Percentiles rank a stretch among this genome's conserved stretches.
Evolutionary conservation across 2,329 filamentous ascomycete genomes (phyloP).

Genomic region (Sporothrix pseudoabietina): DNA sequence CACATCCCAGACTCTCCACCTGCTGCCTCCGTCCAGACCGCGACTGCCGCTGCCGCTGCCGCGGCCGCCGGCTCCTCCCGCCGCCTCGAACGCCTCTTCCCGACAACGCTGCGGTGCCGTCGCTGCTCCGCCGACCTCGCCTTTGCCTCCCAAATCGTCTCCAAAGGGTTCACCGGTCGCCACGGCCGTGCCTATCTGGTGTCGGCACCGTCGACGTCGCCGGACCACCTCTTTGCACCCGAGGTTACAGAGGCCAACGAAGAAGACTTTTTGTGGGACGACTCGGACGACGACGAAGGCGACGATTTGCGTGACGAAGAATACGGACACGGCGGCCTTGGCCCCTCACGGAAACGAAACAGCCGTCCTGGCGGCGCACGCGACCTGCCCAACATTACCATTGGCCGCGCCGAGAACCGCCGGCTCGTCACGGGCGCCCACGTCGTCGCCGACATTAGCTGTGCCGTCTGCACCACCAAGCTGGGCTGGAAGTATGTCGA

Average conservation of each 20-base stretch:
- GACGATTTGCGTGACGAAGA: background rate
- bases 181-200: slow-evolving; percentile 67
- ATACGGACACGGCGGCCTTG: background rate
- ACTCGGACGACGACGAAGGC: background rate
- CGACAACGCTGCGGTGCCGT: slow-evolving; percentile 61
- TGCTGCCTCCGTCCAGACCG: no score
- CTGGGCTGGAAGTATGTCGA: slow-evolving; percentile 71
- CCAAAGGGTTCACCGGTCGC: slow-evolving; percentile 67
- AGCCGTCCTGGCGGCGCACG: background rate
- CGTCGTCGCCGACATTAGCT: slow-evolving; percentile 65
- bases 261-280: slow-evolving; percentile 8
- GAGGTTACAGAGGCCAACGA: background rate
- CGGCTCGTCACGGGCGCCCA: slow-evolving; percentile 65
- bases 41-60: background rate
- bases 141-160: slow-evolving; percentile 62
- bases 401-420: slow-evolving; percentile 58
- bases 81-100: slow-evolving; percentile 49
- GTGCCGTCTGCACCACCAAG: slow-evolving; percentile 56
- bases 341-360: background rate
- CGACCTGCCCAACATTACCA: slow-evolving; percentile 56
- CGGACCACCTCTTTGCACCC: slow-evolving; percentile 32
- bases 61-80: slow-evolving; percentile 24
- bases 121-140: slow-evolving; percentile 64
- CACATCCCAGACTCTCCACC: background rate
- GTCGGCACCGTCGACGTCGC: slow-evolving; percentile 38